phyloP scores from a whole-genome alignment of 1,284 basidiomycete species.

The Sphagnurus paluster region DNA sequence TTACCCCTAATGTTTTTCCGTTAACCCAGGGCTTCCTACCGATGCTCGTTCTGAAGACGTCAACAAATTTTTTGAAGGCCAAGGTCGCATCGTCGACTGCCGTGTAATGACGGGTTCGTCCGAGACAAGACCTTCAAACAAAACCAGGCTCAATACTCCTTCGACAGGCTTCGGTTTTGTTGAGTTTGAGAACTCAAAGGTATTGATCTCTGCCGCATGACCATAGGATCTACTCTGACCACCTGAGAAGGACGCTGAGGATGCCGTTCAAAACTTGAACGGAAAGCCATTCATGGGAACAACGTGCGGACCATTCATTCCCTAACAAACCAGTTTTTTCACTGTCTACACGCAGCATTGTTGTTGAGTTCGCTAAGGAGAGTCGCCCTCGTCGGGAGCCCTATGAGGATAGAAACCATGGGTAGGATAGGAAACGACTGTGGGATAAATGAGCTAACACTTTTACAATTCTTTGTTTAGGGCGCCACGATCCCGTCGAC shows the following conservation, averaged over 20 bases:
- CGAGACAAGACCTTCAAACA: slow-evolving; percentile 18
- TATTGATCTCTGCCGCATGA: slow-evolving; percentile 24
- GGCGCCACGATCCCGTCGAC: slow-evolving; percentile 66
- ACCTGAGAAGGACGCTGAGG: slow-evolving; percentile 80
- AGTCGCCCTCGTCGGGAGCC: slow-evolving; percentile 78
- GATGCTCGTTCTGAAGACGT: slow-evolving; percentile 81
- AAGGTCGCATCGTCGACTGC: slow-evolving; percentile 85
- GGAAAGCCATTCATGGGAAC: slow-evolving; percentile 87
- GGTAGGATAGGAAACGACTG: slow-evolving; percentile 39
- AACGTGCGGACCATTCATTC: slow-evolving; percentile 52
- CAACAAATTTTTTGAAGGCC: slow-evolving; percentile 83
- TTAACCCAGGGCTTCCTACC: slow-evolving; percentile 64
- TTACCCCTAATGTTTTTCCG: slow-evolving; percentile 9
- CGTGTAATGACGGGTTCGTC: slow-evolving; percentile 87
- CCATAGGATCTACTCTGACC: slow-evolving; percentile 7
- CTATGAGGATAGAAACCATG: slow-evolving; percentile 59
- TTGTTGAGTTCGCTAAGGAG: slow-evolving; percentile 91
- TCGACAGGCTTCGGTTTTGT: slow-evolving; percentile 85
- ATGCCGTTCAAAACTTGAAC: slow-evolving; percentile 83
- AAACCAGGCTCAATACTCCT: slow-evolving; percentile 20
- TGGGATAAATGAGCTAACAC: slow-evolving; percentile 8
- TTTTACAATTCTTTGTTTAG: slow-evolving; percentile 24
- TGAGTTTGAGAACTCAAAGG: slow-evolving; percentile 86
- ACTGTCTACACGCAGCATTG: slow-evolving; percentile 70
- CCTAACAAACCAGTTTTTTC: slow-evolving; percentile 9